Conservation (phyloP, 2,329 filamentous ascomycete genomes). For the Beauveria rudraprayagi region DNA sequence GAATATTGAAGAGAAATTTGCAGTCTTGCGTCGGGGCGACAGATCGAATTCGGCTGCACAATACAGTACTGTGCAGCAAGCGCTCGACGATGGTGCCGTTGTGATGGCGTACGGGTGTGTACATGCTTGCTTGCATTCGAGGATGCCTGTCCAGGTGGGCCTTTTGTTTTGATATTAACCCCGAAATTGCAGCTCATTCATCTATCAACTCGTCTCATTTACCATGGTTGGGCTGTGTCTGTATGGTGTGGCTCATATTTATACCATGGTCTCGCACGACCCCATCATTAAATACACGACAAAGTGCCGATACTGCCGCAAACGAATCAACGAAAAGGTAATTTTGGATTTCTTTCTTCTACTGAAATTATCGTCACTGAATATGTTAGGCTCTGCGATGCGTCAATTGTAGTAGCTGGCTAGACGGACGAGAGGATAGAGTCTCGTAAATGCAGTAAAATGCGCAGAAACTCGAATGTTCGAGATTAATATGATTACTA, state of each 20-base stretch:
- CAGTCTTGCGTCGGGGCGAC: constrained; percentile 52
- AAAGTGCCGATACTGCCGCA: constrained; percentile 61
- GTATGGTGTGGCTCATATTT: constrained; percentile 55
- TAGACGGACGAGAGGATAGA: constrained; percentile 40
- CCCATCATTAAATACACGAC: constrained; percentile 63
- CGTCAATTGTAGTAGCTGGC: constrained; percentile 44
- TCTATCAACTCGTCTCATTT: constrained; percentile 60
- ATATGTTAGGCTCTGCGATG: constrained; percentile 34
- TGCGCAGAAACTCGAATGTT: not conserved
- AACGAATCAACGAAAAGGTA: constrained; percentile 56
- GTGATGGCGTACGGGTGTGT: constrained; percentile 62
- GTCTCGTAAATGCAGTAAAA: not conserved
- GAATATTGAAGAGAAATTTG: constrained; percentile 69
- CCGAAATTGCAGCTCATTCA: constrained; percentile 38
- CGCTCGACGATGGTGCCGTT: constrained; percentile 62
- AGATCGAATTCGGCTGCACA: constrained; percentile 42
- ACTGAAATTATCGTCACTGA: constrained; percentile 1
- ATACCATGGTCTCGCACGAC: constrained; percentile 53
- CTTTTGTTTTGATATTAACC: not conserved
- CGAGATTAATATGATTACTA: not conserved
- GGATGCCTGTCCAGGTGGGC: no score
- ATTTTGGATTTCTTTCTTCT: not conserved
- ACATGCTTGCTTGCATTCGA: not conserved
- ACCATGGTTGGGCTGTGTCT: constrained; percentile 56
- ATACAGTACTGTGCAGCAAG: constrained; percentile 64